Conservation (phyloP, 164 flowering plant genomes). For the Stephania cephalantha region DNA sequence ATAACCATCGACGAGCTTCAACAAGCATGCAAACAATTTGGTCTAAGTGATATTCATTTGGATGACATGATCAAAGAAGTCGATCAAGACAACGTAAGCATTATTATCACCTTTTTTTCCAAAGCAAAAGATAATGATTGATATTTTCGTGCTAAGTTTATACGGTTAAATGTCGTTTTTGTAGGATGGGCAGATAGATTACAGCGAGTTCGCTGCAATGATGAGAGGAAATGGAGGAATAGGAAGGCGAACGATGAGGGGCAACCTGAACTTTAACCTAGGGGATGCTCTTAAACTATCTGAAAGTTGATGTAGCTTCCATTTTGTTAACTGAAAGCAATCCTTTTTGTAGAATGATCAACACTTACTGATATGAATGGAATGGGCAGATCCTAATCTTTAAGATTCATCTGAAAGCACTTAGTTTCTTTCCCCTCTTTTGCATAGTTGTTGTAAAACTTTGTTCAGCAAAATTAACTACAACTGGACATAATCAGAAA, state of each 20-base stretch:
- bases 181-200: constrained; percentile 88
- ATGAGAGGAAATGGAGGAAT: constrained; percentile 67
- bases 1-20: constrained; percentile 86
- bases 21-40: constrained; percentile 77
- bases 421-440: no score
- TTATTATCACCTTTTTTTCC: neutral
- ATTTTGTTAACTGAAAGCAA: constrained; percentile 4
- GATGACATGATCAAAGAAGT: constrained; percentile 78
- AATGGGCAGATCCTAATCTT: neutral
- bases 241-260: constrained; percentile 77
- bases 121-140: neutral
- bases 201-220: constrained; percentile 77
- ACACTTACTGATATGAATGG: neutral
- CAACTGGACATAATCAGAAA: no score
- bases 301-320: constrained; percentile 7
- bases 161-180: neutral
- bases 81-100: constrained; percentile 75
- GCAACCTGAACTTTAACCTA: constrained; percentile 52
- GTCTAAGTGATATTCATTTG: constrained; percentile 61
- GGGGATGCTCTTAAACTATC: constrained; percentile 54
- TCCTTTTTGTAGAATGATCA: constrained; percentile 10
- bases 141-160: constrained; percentile 7
- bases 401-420: neutral
- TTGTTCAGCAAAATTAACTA: no score
- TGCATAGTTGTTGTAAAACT: no score